Base-by-base conservation (phyloP, 164 flowering plant genomes). In the Vitis labrusca region DNA sequence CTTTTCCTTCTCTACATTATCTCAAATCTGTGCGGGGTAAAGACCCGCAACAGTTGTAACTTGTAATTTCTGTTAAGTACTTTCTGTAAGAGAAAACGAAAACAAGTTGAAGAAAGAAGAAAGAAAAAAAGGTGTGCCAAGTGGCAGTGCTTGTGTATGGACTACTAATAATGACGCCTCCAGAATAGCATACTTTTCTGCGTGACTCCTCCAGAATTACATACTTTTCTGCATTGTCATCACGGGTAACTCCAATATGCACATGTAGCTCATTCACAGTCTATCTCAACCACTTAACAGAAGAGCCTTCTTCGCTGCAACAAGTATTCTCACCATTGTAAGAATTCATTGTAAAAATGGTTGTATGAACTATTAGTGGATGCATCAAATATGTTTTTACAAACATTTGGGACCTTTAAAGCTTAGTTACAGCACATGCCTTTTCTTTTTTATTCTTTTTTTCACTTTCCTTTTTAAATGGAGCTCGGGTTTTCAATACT, bases 281-380 rank as follows among this genome's bases (percentile, higher is more conserved):
- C 60, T 14, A 23, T 8, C 16, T 32, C 59, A 47, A 64, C 51
- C 51, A 5, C 54, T 84, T 77, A 81, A 70, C 83, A 81, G 49
- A 73, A 83, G 4, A 77, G 51, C 71, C 80, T 73, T 56, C 77
- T 74, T 60, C 61, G 76, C 86, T 84, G 84, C 80, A 75, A 47
- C 44, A 59, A 47, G 11, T 59, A 47, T n/a, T 55, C 53, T 10
- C 13, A 47, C 9, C 3, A 15, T 2, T 10, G 17, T 63, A 64
- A 52, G 16, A 16, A 12, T 59, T 50, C 48, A 48, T 47, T 3
- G 29, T 50, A 61, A 5, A 23, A 19, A 14, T 11, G 44, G 44
- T 0, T 37, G 44, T 37, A 37, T 37, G 44, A 37, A 37, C 44
- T 6, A 37, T 37, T 3, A 3, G 7, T 37, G 44, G 44, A 37